Base-by-base conservation (phyloP, 306 rosid species). In the Prosopis cineraria region DNA sequence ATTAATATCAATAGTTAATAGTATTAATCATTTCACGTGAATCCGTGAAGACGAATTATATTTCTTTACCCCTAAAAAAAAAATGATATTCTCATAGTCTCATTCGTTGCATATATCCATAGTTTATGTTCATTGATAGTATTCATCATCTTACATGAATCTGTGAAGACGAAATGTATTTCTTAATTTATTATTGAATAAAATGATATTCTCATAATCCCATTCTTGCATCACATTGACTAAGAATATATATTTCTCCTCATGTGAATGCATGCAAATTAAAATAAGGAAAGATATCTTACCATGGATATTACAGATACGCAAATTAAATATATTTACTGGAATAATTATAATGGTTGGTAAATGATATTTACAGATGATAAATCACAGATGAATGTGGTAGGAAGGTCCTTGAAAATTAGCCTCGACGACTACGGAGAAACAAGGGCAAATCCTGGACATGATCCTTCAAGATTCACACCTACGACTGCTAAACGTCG, bases 401-500 rank as follows among this genome's bases (percentile, higher is more conserved):
- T 16, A 44, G 58, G 87, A n/a, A 87, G 87, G 75, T 75, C 84
- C n/a, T 66, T 90, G 80, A 72, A 47, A 50, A 41, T 58, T 84
- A 78, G 45, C 20, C 72, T 62, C 2, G 29, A 85, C 36, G 94
- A 90, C 84, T 90, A 88, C 30, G 79, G 59, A 2, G 90, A 78
- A 29, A 43, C 86, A n/a, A 72, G 83, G 9, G 89, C 91, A 43
- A 90, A 90, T 79, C 79, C 16, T 6, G 85, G 84, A 7, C 93
- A 90, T 13, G 88, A 87, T 87, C 91, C 93, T 24, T 16, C 45
- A 20, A 41, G 71, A 56, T 53, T 53, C n/a, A 33, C 14, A 14
- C n/a, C n/a, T n/a, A n/a, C n/a, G n/a, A n/a, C n/a, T n/a, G 68
- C 64, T 19, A 31, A 58, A 25, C n/a, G 50, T 2, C 1, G 72